Base-by-base conservation (phyloP, 768 basidiomycete genomes). In the Mycena venus region DNA sequence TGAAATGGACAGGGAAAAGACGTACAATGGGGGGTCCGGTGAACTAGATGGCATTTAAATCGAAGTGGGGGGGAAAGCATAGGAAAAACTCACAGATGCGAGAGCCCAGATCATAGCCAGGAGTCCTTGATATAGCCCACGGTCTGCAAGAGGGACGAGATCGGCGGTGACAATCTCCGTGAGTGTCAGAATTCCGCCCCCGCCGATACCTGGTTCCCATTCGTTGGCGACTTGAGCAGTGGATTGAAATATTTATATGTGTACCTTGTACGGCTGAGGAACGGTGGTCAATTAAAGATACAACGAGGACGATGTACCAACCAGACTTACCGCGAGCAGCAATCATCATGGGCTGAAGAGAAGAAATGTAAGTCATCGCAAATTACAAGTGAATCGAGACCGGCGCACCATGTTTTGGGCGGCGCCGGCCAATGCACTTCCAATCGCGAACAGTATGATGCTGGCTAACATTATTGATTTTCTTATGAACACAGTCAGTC, bases 361-460 rank as follows among this genome's bases (percentile, higher is more conserved):
- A 19, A 14, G 21, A 8, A 34, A 53, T 15, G 38, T 25, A 12
- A 42, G 10, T 53, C 12, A 25, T 23, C 38, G 7, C 4, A 4
- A 25, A 10, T 42, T 1, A 1, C 4, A 25, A n/a, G n/a, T n/a
- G n/a, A 15, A 1, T 38, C 17, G 3, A 6, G 53, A n/a, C 8
- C 9, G 15, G 34, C 73, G 5, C 1, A 77, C 76, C 83, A 89
- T 86, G 49, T 56, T 85, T 19, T 81, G 83, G 0, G 87, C 82
- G 0, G 82, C 83, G 1, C 88, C 89, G 3, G 81, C 82, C 1
- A 90, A 38, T 12, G 83, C 85, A n/a, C 84, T 86, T 0, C 88
- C 88, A n/a, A 86, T 47, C 0, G 83, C 83, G 61, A 87, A 87
- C 12, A 84, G 72, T 8, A 73, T 70, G 15, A 86, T 77, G 19